Conservation (phyloP, 306 rosid species). For the Leucaena leucocephala region DNA sequence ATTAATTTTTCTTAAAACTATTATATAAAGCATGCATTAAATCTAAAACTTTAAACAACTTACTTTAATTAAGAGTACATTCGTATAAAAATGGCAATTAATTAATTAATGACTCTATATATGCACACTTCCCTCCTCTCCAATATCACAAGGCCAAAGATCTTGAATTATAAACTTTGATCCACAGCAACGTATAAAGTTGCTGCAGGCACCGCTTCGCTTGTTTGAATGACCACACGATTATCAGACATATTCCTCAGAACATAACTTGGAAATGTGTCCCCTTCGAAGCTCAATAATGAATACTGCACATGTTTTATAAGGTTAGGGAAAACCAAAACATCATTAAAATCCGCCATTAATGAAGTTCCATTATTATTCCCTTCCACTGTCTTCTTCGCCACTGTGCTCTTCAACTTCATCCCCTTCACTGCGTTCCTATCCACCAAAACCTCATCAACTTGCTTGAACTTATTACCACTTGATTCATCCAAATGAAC, state of each 20-base stretch:
- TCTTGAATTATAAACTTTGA: slow-evolving; percentile 49
- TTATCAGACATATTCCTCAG: slow-evolving; percentile 67
- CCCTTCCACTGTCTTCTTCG: slow-evolving; percentile 47
- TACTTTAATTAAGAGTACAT: too few relatives aligned
- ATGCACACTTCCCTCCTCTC: slow-evolving; percentile 34
- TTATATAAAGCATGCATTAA: too few relatives aligned
- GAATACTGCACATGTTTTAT: slow-evolving; percentile 74
- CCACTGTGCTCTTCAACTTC: slow-evolving; percentile 65
- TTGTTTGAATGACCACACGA: slow-evolving; percentile 61
- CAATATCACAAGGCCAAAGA: not conserved
- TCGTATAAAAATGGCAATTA: not conserved
- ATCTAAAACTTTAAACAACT: not conserved
- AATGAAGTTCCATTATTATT: slow-evolving; percentile 76
- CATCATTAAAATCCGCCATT: slow-evolving; percentile 57
- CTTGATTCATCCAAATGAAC: slow-evolving; percentile 71
- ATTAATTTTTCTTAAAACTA: too few relatives aligned
- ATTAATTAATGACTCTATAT: not conserved
- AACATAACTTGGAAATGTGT: slow-evolving; percentile 59
- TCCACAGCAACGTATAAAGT: slow-evolving; percentile 62
- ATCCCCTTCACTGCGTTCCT: slow-evolving; percentile 80
- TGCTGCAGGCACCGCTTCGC: slow-evolving; percentile 52
- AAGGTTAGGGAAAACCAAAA: slow-evolving; percentile 68
- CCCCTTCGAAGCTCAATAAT: slow-evolving; percentile 38
- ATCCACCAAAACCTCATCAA: slow-evolving; percentile 71
- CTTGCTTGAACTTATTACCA: slow-evolving; percentile 44